Evolutionary conservation across 495 filamentous ascomycete species (phyloP), one percentile per base, ranked within the genome.

Genomic region (Tuber borchii): DNA sequence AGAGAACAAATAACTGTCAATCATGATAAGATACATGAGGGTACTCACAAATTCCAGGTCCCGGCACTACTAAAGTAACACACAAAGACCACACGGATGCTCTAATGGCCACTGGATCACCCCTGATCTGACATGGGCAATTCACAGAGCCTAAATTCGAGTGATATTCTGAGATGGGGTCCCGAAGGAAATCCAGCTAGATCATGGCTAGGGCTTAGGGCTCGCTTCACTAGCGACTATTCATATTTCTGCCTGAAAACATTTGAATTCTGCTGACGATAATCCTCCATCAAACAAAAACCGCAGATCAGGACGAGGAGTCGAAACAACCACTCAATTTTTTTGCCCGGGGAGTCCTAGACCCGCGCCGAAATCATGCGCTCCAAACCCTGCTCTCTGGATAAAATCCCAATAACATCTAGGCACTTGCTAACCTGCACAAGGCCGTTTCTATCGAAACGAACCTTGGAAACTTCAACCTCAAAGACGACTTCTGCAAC

Each of bases 361-460:
- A 19, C 26, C 56, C 14, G 56, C 31, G 14, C 56, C 31, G 56
- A 65, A 65, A 65, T 34, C 26, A 65, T 65, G 56, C 56, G 56
- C 56, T 65, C 56, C 56, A 65, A 65, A 65, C 26, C 26, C 56
- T 26, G 3, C 56, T 34, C 56, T 65, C 56, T 65, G 12, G 56
- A 26, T 5, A 34, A 26, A 5, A 65, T 17, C 56, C 56, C 56
- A 17, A 31, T 65, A 34, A 34, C 26, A 17, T 34, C 56, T 26
- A 34, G 56, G 16, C 14, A 7, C 56, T 2, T 26, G 34, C 56
- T 19, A 34, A 65, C 26, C 14, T 17, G 14, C 56, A 2, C 26
- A 65, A 65, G 3, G 16, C 3, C 56, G 34, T 65, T 79, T 43
- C 46, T 56, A 10, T 79, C 77, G 68, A 79, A 73, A 45, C 78